Evolutionary conservation across 2,329 filamentous ascomycete genomes (phyloP).

Genomic region (Fusarium sp.): DNA sequence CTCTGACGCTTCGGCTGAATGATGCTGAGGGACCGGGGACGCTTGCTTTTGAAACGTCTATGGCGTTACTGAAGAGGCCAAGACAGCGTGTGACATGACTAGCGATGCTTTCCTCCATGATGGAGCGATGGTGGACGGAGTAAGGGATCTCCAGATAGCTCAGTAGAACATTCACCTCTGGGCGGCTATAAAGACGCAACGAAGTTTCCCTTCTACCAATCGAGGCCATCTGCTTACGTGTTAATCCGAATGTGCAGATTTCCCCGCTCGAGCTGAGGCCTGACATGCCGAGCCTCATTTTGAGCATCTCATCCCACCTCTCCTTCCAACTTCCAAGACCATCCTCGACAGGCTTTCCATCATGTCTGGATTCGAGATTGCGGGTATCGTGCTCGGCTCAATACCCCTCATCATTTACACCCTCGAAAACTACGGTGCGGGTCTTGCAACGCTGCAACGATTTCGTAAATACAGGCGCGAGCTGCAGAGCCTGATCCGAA

Average conservation of each 20-base stretch:
- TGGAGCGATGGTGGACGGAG: neutral
- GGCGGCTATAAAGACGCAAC: neutral
- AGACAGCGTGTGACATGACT: neutral
- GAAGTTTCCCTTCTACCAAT: neutral
- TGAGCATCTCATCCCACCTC: neutral
- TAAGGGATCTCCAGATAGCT: neutral
- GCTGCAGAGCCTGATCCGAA: constrained; percentile 7
- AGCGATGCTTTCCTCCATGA: neutral
- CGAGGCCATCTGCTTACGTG: neutral
- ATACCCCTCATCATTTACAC: constrained; percentile 5
- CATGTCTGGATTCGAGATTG: constrained; percentile 24
- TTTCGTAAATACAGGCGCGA: constrained; percentile 1
- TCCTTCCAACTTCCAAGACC: neutral
- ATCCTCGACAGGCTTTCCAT: neutral
- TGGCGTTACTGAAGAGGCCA: neutral
- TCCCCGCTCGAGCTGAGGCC: neutral
- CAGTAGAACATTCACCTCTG: neutral
- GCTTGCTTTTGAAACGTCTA: neutral
- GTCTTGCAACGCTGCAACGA: neutral
- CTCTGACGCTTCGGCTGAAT: neutral
- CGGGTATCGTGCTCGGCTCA: neutral
- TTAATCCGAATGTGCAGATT: neutral
- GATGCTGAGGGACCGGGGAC: accelerated
- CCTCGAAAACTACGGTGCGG: constrained; percentile 9
- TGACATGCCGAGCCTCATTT: neutral